Evolutionary conservation across 345 rosid species (phyloP), one percentile per base, ranked within the genome.

Genomic region (Dipteronia sinensis): DNA sequence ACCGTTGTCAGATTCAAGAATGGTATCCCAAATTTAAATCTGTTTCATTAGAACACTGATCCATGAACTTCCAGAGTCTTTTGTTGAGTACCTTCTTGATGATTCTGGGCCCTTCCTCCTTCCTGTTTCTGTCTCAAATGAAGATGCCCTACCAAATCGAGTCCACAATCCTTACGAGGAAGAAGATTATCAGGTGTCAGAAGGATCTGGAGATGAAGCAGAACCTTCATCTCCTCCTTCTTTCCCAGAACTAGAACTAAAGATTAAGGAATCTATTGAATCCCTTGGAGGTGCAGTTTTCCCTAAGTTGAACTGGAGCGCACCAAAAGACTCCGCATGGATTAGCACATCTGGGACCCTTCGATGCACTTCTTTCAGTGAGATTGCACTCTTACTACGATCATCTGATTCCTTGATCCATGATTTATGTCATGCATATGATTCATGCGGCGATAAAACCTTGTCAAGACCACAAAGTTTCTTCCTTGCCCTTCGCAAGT

Each of bases 311-410:
- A 95, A 92, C 72, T 95, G 98, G 98, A 93, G 97, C 73, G 88
- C 98, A 16, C 98, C 97, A 13, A 95, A 95, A 80, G 98, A 95
- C 8, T 80, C 97, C 49, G 92, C 97, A 25, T 93, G 98, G 98
- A 95, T 95, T 29, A 90, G 95, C 79, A 70, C 94, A 23, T 83
- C 88, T 3, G 94, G 89, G 77, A 84, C 86, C 69, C 90, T 93
- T 10, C 85, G 91, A 31, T 92, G 98, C 80, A 73, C 90, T 47
- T 86, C 91, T 12, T 85, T 95, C 79, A 83, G 81, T 40, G 94
- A 90, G 86, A 85, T 89, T 38, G 89, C 85, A 2, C 90, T 95
- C 79, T 82, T 94, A 82, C 81, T 93, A 70, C 89, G 87, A 2
- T 85, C 98, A 17, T 94, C 98, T 0, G 95, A 94, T 71, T 94